Conservation (phyloP, 116 monocot genomes). For the Papilionanthe hybrid region DNA sequence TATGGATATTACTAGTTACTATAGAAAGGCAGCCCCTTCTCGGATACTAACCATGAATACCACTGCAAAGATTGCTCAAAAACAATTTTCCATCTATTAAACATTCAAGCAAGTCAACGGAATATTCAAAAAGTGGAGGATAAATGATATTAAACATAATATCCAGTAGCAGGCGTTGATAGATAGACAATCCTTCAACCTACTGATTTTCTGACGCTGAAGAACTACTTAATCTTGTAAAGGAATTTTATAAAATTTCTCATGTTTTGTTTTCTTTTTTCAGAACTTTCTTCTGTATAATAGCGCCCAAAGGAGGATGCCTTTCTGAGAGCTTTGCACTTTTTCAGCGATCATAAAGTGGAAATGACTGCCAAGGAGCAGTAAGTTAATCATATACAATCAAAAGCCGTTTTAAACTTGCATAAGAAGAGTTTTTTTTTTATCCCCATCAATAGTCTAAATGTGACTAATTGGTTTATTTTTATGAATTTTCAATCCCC, state of each 20-base stretch:
- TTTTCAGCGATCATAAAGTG: background rate
- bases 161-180: background rate
- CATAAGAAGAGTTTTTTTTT: background rate
- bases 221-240: background rate
- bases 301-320: background rate
- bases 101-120: background rate
- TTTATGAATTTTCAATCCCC: background rate
- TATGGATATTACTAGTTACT: background rate
- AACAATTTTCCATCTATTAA: background rate
- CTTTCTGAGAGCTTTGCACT: background rate
- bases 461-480: background rate
- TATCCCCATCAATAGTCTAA: background rate
- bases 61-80: background rate
- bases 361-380: conserved; percentile 5
- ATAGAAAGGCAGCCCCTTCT: background rate
- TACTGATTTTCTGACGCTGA: background rate
- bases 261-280: background rate
- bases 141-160: background rate
- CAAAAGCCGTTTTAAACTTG: background rate
- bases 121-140: background rate
- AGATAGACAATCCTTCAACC: background rate
- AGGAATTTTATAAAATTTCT: background rate
- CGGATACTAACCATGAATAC: background rate
- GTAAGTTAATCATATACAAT: background rate
- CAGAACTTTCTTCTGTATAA: background rate